These are phyloP conservation scores for Rhizopogon parksii DNA, from an alignment of 1,284 basidiomycete genomes.

Conservation along the genomic window DNA sequence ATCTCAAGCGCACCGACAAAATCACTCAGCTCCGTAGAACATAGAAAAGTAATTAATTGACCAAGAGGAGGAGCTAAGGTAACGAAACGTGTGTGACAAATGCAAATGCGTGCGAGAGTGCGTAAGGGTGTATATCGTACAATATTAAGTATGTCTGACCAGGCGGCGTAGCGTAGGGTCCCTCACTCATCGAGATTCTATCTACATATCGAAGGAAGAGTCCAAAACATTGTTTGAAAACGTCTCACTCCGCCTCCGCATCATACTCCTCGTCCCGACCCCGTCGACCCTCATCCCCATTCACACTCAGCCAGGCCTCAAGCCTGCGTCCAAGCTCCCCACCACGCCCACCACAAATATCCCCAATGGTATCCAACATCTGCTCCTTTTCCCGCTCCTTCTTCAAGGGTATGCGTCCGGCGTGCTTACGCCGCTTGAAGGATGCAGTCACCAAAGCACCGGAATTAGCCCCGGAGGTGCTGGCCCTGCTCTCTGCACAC, in stretches of 20 bases:
- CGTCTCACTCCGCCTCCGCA: constrained; percentile 8
- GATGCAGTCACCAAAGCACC: constrained; percentile 16
- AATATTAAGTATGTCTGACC: constrained; percentile 1
- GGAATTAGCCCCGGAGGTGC: constrained; percentile 14
- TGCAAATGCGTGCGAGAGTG: neutral
- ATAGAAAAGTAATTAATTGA: neutral
- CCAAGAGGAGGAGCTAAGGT: neutral
- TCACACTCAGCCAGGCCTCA: constrained; percentile 57
- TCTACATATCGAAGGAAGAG: neutral
- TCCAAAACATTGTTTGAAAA: neutral
- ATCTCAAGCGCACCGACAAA: no score
- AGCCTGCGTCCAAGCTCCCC: constrained; percentile 66
- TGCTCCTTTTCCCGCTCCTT: constrained; percentile 56
- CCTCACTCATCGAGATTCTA: neutral
- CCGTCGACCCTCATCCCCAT: constrained; percentile 13
- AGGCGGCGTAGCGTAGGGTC: neutral
- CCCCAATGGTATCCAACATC: constrained; percentile 60
- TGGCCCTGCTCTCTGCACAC: constrained; percentile 4
- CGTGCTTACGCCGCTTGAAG: constrained; percentile 25
- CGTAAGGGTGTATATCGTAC: neutral
- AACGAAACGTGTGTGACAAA: neutral
- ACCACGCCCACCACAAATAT: constrained; percentile 68
- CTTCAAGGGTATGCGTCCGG: constrained; percentile 39
- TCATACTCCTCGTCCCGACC: constrained; percentile 12
- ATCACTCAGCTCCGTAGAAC: no score